These are phyloP conservation scores for Sarocladiaceae sp. DNA, from an alignment of 2,329 filamentous ascomycete species.

Conservation along the genomic window DNA sequence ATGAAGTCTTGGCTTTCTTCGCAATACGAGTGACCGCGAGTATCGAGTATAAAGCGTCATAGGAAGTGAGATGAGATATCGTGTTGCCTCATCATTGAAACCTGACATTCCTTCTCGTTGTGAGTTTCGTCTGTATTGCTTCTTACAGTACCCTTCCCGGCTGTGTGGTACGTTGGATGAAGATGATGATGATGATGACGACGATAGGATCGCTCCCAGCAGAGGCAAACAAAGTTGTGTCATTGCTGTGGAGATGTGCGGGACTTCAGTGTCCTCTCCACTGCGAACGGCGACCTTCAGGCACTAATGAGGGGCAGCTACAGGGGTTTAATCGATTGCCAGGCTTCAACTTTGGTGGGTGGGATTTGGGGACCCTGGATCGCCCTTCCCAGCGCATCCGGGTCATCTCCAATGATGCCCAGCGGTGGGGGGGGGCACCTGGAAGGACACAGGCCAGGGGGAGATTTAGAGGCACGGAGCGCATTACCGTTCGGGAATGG, in stretches of 20 bases:
- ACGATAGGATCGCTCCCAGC: not conserved
- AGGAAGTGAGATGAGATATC: not conserved
- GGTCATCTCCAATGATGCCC: not conserved
- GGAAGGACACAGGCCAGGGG: not conserved
- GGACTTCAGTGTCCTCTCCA: not conserved
- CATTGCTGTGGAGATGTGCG: not conserved
- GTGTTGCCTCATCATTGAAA: not conserved
- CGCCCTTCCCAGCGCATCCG: not conserved
- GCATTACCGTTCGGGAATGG: not conserved
- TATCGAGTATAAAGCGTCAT: not conserved
- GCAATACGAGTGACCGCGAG: too few species aligned
- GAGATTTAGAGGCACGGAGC: slow-evolving; percentile 6
- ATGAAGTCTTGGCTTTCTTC: too few species aligned
- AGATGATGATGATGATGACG: not conserved
- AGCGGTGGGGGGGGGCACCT: not conserved
- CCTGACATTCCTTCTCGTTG: not conserved
- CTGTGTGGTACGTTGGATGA: not conserved
- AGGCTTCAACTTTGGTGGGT: not conserved
- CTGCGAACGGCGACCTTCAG: not conserved
- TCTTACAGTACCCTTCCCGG: not conserved
- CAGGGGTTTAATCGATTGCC: not conserved
- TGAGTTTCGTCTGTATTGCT: not conserved
- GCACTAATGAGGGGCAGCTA: not conserved
- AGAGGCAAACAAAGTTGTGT: not conserved
- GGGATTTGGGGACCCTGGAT: not conserved